phyloP scores from a whole-genome alignment of 768 basidiomycete species.

The Amanita muscaria region DNA sequence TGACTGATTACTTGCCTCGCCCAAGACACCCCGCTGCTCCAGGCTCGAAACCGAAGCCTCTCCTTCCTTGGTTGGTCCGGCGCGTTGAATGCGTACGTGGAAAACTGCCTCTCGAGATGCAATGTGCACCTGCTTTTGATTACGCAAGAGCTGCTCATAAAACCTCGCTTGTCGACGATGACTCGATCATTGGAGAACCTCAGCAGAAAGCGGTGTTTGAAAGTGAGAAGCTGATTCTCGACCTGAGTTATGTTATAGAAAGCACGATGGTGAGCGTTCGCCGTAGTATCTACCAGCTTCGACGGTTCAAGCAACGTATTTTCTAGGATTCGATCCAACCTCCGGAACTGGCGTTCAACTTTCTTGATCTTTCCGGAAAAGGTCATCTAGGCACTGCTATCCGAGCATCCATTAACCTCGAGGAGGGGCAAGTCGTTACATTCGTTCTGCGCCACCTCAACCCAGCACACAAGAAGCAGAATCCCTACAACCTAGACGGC shows the following conservation, averaged over 20 bases:
- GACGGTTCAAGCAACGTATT: background rate
- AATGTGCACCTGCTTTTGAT: conserved; percentile 95
- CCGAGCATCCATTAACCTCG: conserved; percentile 47
- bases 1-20: conserved; percentile 84
- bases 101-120: conserved; percentile 65
- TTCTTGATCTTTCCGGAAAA: conserved; percentile 56
- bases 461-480: background rate
- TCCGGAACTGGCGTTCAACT: conserved; percentile 49
- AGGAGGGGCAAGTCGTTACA: conserved; percentile 85
- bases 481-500: conserved; percentile 2
- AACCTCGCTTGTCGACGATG: conserved; percentile 46
- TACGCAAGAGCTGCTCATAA: conserved; percentile 77
- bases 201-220: conserved; percentile 57
- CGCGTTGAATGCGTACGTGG: conserved; percentile 87
- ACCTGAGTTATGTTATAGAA: conserved; percentile 69
- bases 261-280: conserved; percentile 25
- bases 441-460: conserved; percentile 77
- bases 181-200: conserved; percentile 16
- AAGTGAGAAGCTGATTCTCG: conserved; percentile 51
- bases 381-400: conserved; percentile 71
- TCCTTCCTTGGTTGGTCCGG: conserved; percentile 79
- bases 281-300: background rate
- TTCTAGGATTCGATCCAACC: conserved; percentile 31
- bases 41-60: conserved; percentile 38
- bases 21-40: conserved; percentile 28